A percentile compares a stretch with the other conserved stretches of the same genome.
phyloP scores from a whole-genome alignment of 2,329 filamentous ascomycete genomes.

The Fusarium nematophilum region DNA sequence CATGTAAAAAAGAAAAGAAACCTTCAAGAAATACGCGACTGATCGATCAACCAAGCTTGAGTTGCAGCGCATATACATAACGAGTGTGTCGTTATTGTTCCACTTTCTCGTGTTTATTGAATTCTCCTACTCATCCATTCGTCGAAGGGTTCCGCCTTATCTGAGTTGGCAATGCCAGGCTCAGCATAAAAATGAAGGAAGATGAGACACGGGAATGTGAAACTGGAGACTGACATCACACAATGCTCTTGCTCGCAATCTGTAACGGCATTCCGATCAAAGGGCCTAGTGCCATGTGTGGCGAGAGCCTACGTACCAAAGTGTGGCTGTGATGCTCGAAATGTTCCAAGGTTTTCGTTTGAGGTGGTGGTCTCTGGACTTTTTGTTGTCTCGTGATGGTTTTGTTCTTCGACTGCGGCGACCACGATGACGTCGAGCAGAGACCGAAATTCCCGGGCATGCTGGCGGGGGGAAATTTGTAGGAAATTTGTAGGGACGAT shows the following conservation, averaged over 20 bases:
- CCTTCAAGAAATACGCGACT: slow-evolving; percentile 12
- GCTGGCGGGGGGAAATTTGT: too few relatives aligned
- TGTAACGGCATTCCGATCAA: background rate
- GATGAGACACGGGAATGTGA: slow-evolving; percentile 5
- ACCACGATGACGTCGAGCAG: slow-evolving; percentile 40
- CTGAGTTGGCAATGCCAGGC: background rate
- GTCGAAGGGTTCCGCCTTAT: background rate
- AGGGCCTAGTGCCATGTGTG: slow-evolving; percentile 13
- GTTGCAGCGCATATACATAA: background rate
- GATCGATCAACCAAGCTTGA: slow-evolving; percentile 20
- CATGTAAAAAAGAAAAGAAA: slow-evolving; percentile 12
- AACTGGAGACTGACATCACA: background rate
- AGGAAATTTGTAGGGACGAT: slow-evolving; percentile 14
- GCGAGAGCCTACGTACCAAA: slow-evolving; percentile 15
- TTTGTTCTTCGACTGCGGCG: too few relatives aligned
- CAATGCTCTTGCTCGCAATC: background rate
- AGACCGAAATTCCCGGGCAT: too few relatives aligned
- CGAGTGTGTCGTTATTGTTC: too few relatives aligned
- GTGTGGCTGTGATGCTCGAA: slow-evolving; percentile 26
- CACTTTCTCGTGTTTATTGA: too few relatives aligned
- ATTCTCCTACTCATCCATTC: background rate
- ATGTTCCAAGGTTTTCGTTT: too few relatives aligned
- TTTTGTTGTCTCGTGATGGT: slow-evolving; percentile 24
- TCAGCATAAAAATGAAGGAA: background rate
- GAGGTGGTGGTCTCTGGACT: too few relatives aligned